Base-by-base conservation (phyloP, 2,329 filamentous ascomycete species). In the Graphilbum ipis-grandicollis region DNA sequence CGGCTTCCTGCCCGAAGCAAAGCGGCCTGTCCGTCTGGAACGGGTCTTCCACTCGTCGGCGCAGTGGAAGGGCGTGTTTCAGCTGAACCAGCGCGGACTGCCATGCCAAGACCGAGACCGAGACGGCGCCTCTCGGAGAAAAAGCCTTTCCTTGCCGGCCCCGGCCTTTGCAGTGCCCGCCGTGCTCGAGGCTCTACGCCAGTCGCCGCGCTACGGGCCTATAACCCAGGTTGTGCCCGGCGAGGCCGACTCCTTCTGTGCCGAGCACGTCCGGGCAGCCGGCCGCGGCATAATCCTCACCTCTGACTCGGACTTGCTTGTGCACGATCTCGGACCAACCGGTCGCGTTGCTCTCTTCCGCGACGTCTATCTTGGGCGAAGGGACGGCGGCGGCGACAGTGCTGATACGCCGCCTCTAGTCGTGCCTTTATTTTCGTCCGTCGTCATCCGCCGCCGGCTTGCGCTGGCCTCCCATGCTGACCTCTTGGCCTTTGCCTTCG, bases 231-330 rank as follows among this genome's bases (percentile, higher is more conserved):
- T 90, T 12, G 77, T 93, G 0, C 75, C 83, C 0, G 85, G 81
- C 1, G 88, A 96, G 56, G 88, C 88, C 1, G 88, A 96, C 50
- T 56, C 65, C 19, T 90, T 73, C 56, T 93, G 85, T 52, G 84
- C 83, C 3, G 56, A 65, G 13, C 63, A 74, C 37, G 65, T 81
- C 7, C 62, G 62, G n/a, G 43, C 58, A 3, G 50, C 62, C 22
- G 61, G 37, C 9, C 4, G 21, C 8, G 71, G 70, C 1, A 59
- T 62, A 2, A 66, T 84, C 13, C 56, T 94, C 7, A 92, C 84
- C 0, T 76, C 74, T n/a, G 88, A 96, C 48, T 92, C 85, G 0
- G 88, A 96, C 50, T 63, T 94, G 9, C 59, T 93, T 1, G 65
- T 88, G 0, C 76, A 86, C 50, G 67, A 83, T 40, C 63, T 88